A percentile compares a stretch with the other conserved stretches of the same genome.
These are phyloP conservation scores for Salvia hispanica DNA, from an alignment of 257 asterid genomes.

Conservation along the genomic window DNA sequence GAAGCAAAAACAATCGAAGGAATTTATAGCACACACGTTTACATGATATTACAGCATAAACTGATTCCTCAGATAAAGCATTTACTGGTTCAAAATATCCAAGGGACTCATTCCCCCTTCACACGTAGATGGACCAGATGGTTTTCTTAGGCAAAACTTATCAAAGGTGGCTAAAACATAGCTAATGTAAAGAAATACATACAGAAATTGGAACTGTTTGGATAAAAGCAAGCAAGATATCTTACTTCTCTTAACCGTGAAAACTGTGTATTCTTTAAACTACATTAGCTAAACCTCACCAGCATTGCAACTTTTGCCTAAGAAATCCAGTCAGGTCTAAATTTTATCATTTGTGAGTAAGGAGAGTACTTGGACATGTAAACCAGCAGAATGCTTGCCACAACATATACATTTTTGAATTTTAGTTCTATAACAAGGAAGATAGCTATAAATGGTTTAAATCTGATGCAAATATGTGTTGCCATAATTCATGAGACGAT, in stretches of 20 bases:
- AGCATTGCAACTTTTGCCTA: conserved; percentile 21
- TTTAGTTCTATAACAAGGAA: no score
- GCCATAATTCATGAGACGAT: not conserved
- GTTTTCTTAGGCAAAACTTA: conserved; percentile 31
- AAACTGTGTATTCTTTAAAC: not conserved
- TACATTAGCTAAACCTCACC: conserved; percentile 24
- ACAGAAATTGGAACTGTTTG: not conserved
- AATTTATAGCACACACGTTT: no score
- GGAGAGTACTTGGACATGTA: conserved; percentile 1
- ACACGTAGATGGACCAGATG: conserved; percentile 20
- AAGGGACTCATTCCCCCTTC: conserved; percentile 15
- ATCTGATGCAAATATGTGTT: not conserved
- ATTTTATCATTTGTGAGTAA: conserved; percentile 5
- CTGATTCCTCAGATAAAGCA: not conserved
- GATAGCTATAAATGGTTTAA: not conserved
- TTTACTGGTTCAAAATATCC: not conserved
- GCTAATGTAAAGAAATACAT: conserved; percentile 18
- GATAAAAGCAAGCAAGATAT: not conserved
- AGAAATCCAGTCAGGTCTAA: conserved; percentile 14
- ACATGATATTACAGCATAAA: not conserved
- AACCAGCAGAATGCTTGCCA: conserved; percentile 6
- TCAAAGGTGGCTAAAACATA: conserved; percentile 4
- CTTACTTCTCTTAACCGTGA: not conserved
- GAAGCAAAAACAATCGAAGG: no score
- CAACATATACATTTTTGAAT: not conserved